Percentiles rank a stretch among this genome's conserved stretches.
Evolutionary conservation across 306 rosid genomes (phyloP).

Genomic region (Begonia masoniana): DNA sequence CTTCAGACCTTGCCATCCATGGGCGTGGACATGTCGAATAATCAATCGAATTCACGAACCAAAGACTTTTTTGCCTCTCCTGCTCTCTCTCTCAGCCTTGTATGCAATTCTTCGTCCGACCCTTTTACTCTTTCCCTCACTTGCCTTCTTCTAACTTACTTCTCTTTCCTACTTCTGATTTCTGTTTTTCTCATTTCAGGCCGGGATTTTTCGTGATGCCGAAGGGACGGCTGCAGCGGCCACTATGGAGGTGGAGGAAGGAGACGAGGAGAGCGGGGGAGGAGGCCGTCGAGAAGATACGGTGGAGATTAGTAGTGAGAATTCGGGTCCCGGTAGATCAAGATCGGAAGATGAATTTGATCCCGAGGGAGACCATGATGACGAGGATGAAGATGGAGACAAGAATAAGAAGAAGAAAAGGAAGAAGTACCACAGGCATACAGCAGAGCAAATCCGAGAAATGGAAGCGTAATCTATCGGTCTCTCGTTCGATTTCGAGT

Average conservation of each 20-base stretch:
- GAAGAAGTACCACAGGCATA: slow-evolving; percentile 92
- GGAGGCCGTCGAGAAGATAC: slow-evolving; percentile 43
- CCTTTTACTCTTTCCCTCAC: background rate
- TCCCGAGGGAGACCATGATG: slow-evolving; percentile 43
- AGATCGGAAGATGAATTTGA: slow-evolving; percentile 86
- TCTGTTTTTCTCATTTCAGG: slow-evolving; percentile 23
- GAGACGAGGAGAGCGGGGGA: slow-evolving; percentile 61
- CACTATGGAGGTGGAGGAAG: slow-evolving; percentile 76
- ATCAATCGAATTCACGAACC: slow-evolving; percentile 61
- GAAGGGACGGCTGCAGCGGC: slow-evolving; percentile 15
- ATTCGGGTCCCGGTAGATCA: slow-evolving; percentile 62
- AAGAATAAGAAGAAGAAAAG: slow-evolving; percentile 60
- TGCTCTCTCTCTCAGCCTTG: slow-evolving; percentile 93
- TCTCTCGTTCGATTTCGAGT: background rate
- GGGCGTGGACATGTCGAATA: slow-evolving; percentile 93
- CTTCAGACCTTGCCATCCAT: slow-evolving; percentile 15
- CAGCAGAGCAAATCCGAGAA: slow-evolving; percentile 79
- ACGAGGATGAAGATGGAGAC: slow-evolving; percentile 31
- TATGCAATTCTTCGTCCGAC: slow-evolving; percentile 7
- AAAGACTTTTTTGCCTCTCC: slow-evolving; percentile 87
- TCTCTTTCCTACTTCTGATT: background rate
- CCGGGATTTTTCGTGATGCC: slow-evolving; percentile 80
- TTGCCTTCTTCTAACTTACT: background rate
- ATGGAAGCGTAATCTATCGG: slow-evolving; percentile 66
- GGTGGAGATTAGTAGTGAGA: slow-evolving; percentile 82